phyloP scores from a whole-genome alignment of 495 filamentous ascomycete species.

The Penicillium manginii region DNA sequence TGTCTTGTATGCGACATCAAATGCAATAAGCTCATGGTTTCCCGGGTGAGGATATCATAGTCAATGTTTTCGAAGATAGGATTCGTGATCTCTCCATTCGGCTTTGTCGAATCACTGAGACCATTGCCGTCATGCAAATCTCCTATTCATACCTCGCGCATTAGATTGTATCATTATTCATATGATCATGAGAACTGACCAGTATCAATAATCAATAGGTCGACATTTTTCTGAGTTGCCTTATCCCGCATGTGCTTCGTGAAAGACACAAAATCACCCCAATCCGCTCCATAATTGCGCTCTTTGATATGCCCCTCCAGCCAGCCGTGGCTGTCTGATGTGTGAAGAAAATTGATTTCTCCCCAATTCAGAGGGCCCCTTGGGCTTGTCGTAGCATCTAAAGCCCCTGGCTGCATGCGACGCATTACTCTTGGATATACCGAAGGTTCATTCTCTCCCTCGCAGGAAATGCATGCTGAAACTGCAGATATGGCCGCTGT shows the following conservation, averaged over 20 bases:
- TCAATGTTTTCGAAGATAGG: constrained; percentile 45
- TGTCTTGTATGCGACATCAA: constrained; percentile 34
- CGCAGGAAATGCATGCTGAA: constrained; percentile 11
- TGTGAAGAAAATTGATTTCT: constrained; percentile 51
- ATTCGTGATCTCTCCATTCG: constrained; percentile 41
- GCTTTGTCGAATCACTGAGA: constrained; percentile 40
- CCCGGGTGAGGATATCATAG: constrained; percentile 49
- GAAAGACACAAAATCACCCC: constrained; percentile 47
- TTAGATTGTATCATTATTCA: neutral
- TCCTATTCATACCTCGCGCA: constrained; percentile 13
- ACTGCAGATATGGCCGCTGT: constrained; percentile 6
- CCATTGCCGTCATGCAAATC: constrained; percentile 49
- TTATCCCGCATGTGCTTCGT: constrained; percentile 39
- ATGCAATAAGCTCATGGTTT: constrained; percentile 41
- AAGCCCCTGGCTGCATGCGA: constrained; percentile 35
- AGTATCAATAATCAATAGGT: constrained; percentile 43
- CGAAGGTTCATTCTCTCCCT: constrained; percentile 3
- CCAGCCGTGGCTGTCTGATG: constrained; percentile 52
- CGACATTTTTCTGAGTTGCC: constrained; percentile 35
- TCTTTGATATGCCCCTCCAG: constrained; percentile 50
- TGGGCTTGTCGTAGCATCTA: constrained; percentile 39
- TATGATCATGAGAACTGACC: constrained; percentile 22
- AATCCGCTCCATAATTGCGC: constrained; percentile 47
- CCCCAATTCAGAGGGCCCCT: constrained; percentile 47
- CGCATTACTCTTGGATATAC: constrained; percentile 12